Evolutionary conservation across 2,329 filamentous ascomycete species (phyloP).

Genomic region (Fusarium sp.): DNA sequence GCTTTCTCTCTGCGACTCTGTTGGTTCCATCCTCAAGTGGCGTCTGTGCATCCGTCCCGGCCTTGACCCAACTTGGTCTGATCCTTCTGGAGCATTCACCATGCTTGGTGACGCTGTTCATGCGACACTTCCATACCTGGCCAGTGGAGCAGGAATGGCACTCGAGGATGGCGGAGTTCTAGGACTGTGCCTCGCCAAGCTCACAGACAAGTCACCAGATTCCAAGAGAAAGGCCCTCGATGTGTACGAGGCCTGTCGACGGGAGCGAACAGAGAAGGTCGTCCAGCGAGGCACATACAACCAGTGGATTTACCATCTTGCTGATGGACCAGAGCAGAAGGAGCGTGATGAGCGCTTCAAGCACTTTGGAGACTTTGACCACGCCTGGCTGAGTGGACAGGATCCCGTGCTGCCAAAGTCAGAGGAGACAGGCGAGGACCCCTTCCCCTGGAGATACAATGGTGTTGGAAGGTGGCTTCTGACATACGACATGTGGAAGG

Average conservation of each 20-base stretch:
- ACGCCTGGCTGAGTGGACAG: constrained; percentile 44
- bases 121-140: constrained; percentile 73
- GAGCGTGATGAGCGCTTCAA: constrained; percentile 59
- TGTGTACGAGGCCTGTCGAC: constrained; percentile 69
- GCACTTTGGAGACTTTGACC: constrained; percentile 47
- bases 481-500: constrained; percentile 54
- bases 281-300: constrained; percentile 71
- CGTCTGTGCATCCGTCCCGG: constrained; percentile 67
- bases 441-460: constrained; percentile 55
- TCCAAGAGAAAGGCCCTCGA: constrained; percentile 51
- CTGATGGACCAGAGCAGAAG: constrained; percentile 67
- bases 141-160: constrained; percentile 68
- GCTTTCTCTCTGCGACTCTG: constrained; percentile 66
- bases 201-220: constrained; percentile 54
- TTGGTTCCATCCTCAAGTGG: constrained; percentile 65
- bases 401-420: constrained; percentile 37
- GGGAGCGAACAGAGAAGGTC: constrained; percentile 68
- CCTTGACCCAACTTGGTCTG: constrained; percentile 65
- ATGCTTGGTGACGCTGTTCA: constrained; percentile 74
- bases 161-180: constrained; percentile 71
- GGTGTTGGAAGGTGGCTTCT: constrained; percentile 55
- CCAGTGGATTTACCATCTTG: constrained; percentile 71
- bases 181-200: constrained; percentile 63
- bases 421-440: constrained; percentile 53
- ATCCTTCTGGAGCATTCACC: constrained; percentile 66